These are phyloP conservation scores for Gillenia trifoliata DNA, from an alignment of 306 rosid genomes.

Conservation along the genomic window DNA sequence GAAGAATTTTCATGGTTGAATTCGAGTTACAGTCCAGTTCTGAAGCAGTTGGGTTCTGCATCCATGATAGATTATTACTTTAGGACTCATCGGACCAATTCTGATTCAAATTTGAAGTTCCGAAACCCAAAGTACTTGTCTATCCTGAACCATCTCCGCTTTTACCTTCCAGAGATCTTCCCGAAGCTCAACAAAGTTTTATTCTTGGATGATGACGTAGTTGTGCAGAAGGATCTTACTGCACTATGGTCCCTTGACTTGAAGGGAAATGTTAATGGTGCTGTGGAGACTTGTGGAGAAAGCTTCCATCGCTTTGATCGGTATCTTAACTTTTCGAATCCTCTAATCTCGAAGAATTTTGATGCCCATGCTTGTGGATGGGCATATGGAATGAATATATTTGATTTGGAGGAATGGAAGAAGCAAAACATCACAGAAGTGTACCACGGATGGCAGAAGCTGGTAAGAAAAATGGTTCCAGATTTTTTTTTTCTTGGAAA, in stretches of 20 bases:
- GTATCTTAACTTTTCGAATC: slow-evolving; percentile 93
- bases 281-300: slow-evolving; percentile 97
- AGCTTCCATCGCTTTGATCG: slow-evolving; percentile 93
- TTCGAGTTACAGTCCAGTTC: slow-evolving; percentile 95
- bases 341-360: slow-evolving; percentile 80
- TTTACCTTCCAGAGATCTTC: slow-evolving; percentile 90
- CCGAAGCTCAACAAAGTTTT: slow-evolving; percentile 87
- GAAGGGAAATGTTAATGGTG: slow-evolving; percentile 94
- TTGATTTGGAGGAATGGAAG: slow-evolving; percentile 91
- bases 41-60: slow-evolving; percentile 78
- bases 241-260: slow-evolving; percentile 79
- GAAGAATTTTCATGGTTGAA: slow-evolving; percentile 96
- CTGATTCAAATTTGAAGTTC: slow-evolving; percentile 87
- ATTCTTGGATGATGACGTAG: slow-evolving; percentile 93
- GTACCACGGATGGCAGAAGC: slow-evolving; percentile 93
- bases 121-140: slow-evolving; percentile 94
- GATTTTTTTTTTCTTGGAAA: neutral
- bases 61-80: slow-evolving; percentile 93
- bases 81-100: slow-evolving; percentile 67
- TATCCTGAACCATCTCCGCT: slow-evolving; percentile 96
- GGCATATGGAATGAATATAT: slow-evolving; percentile 98
- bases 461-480: slow-evolving; percentile 46
- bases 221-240: slow-evolving; percentile 88
- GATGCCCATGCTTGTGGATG: slow-evolving; percentile 97
- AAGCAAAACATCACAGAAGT: slow-evolving; percentile 88